A percentile compares a stretch with the other conserved stretches of the same genome.
Evolutionary conservation across 1,284 basidiomycete genomes (phyloP).

Genomic region (Chalciporus sp.): DNA sequence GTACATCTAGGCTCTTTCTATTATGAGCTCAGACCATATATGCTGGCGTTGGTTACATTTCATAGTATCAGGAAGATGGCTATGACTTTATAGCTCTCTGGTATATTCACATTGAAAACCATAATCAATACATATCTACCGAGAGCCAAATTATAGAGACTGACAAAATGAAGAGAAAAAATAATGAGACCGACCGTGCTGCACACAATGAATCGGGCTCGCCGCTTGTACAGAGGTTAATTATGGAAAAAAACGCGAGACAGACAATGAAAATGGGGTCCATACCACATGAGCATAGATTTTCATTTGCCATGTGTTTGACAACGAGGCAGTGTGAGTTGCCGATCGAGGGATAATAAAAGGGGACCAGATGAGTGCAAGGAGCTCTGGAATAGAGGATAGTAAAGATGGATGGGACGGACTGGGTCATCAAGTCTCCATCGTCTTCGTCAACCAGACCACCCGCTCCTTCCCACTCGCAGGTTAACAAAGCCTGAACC

Average conservation of each 20-base stretch:
- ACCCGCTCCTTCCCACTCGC: constrained; percentile 12
- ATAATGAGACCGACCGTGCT: constrained; percentile 30
- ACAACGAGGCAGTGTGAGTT: constrained; percentile 13
- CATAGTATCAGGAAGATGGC: too few relatives aligned
- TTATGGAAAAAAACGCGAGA: constrained; percentile 24
- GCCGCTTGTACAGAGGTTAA: constrained; percentile 22
- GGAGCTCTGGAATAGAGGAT: constrained; percentile 17
- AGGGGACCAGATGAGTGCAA: constrained; percentile 29
- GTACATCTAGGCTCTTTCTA: too few relatives aligned
- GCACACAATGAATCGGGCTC: constrained; percentile 14
- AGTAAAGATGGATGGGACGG: constrained; percentile 35
- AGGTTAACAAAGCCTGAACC: constrained; percentile 19
- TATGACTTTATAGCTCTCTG: not conserved
- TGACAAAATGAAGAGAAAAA: not conserved
- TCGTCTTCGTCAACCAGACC: constrained; percentile 9
- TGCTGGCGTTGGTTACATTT: too few relatives aligned
- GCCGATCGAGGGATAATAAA: constrained; percentile 12
- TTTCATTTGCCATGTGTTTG: constrained; percentile 10
- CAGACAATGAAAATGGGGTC: constrained; percentile 13
- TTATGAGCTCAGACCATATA: too few relatives aligned
- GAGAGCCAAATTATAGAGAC: not conserved
- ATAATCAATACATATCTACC: constrained; percentile 16
- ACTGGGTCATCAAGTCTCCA: constrained; percentile 33
- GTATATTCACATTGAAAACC: constrained; percentile 30
- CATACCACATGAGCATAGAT: constrained; percentile 28